Conservation (phyloP, 805 yeast genomes). For the Blastobotrys attinorum region DNA sequence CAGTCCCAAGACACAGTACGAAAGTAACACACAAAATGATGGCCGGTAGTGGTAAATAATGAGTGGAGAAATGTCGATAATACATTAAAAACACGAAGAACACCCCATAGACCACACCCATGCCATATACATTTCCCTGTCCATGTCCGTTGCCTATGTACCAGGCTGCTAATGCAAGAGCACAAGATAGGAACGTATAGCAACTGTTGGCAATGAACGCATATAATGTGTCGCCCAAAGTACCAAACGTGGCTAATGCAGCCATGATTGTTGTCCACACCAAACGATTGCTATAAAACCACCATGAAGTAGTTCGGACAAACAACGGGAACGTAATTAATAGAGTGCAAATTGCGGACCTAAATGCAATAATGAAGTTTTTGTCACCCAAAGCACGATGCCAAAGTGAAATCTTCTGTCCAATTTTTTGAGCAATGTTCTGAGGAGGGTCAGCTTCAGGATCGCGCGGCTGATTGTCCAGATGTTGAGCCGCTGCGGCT, state of each 20-base stretch:
- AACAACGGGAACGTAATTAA: constrained; percentile 22
- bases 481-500: neutral
- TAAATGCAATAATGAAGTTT: constrained; percentile 19
- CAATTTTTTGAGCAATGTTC: constrained; percentile 19
- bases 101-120: constrained; percentile 25
- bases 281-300: constrained; percentile 18
- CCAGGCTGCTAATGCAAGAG: constrained; percentile 30
- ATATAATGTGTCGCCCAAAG: constrained; percentile 29
- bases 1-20: constrained; percentile 26
- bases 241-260: constrained; percentile 19
- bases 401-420: constrained; percentile 9
- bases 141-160: constrained; percentile 30
- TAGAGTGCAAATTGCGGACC: constrained; percentile 20
- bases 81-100: constrained; percentile 21
- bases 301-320: constrained; percentile 19
- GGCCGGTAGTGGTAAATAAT: constrained; percentile 23
- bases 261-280: constrained; percentile 29
- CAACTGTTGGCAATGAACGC: constrained; percentile 21
- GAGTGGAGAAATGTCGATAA: constrained; percentile 26
- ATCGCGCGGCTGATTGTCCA: constrained; percentile 15
- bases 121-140: constrained; percentile 28
- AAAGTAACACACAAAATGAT: constrained; percentile 24
- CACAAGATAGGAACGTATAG: constrained; percentile 26
- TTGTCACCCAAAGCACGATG: constrained; percentile 5
- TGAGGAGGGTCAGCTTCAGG: constrained; percentile 29